A percentile compares a stretch with the other conserved stretches of the same genome.
Conservation (phyloP, 192 early-diverging fungal species). For the Umbelopsis isabellina region DNA sequence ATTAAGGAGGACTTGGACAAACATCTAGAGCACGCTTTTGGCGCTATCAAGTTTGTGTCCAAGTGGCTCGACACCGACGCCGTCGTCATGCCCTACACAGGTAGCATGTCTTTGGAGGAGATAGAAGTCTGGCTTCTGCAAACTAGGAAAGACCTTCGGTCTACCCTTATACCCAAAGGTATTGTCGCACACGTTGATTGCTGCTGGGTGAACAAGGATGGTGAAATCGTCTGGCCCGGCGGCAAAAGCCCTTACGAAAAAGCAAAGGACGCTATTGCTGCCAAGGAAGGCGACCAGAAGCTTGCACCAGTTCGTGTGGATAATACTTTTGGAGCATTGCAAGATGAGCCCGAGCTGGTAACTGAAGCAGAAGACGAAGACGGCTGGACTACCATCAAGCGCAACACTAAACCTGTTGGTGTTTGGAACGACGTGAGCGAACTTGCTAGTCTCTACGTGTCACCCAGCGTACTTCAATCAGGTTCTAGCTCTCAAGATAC, state of each 20-base stretch:
- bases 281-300: not conserved
- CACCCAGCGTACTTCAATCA: not conserved
- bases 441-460: slow-evolving; percentile 2
- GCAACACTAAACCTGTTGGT: not conserved
- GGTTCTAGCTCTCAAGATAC: not conserved
- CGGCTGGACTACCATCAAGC: slow-evolving; percentile 11
- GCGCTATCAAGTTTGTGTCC: slow-evolving; percentile 38
- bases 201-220: slow-evolving; percentile 61
- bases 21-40: slow-evolving; percentile 52
- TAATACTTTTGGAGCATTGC: slow-evolving; percentile 3
- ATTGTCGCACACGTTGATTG: slow-evolving; percentile 47
- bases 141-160: slow-evolving; percentile 44
- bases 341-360: not conserved
- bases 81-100: slow-evolving; percentile 46
- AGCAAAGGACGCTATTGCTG: slow-evolving; percentile 9
- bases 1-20: slow-evolving; percentile 50
- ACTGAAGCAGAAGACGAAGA: slow-evolving; percentile 14
- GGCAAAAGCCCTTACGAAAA: slow-evolving; percentile 19
- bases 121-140: slow-evolving; percentile 50
- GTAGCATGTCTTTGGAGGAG: slow-evolving; percentile 52
- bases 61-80: slow-evolving; percentile 62
- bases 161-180: slow-evolving; percentile 33
- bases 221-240: slow-evolving; percentile 49
- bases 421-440: slow-evolving; percentile 13
- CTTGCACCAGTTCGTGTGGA: not conserved